Evolutionary conservation across 179 eudicot genomes (phyloP).

Genomic region (Beta corolliflora): DNA sequence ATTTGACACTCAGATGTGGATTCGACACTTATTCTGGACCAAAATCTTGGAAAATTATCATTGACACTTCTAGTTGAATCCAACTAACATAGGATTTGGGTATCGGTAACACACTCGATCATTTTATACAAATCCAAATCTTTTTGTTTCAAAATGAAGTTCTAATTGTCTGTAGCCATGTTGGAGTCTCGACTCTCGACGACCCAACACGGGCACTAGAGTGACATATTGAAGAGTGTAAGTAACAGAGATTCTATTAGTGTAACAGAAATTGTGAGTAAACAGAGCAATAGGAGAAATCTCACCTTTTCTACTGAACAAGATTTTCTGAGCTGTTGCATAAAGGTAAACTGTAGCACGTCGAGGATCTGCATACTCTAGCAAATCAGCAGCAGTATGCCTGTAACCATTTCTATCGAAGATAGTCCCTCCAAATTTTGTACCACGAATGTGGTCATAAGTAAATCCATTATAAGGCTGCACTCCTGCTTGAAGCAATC

Average conservation of each 20-base stretch:
- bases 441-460: constrained; percentile 67
- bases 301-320: constrained; percentile 55
- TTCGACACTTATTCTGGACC: background rate
- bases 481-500: constrained; percentile 67
- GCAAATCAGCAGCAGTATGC: constrained; percentile 80
- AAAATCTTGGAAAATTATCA: background rate
- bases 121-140: background rate
- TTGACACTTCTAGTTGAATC: too few relatives aligned
- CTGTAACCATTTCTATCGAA: constrained; percentile 62
- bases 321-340: constrained; percentile 60
- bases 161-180: background rate
- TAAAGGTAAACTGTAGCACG: constrained; percentile 52
- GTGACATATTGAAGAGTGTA: background rate
- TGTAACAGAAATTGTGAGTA: background rate
- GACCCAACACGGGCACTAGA: background rate
- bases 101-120: background rate
- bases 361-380: constrained; percentile 68
- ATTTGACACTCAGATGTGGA: background rate
- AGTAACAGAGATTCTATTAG: too few relatives aligned
- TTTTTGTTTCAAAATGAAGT: background rate
- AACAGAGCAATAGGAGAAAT: background rate
- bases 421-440: constrained; percentile 80
- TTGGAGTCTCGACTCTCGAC: background rate
- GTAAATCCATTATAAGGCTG: constrained; percentile 72
- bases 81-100: too few relatives aligned